These are phyloP conservation scores for Diplodia intermedia DNA, from an alignment of 2,329 filamentous ascomycete genomes.

Conservation along the genomic window DNA sequence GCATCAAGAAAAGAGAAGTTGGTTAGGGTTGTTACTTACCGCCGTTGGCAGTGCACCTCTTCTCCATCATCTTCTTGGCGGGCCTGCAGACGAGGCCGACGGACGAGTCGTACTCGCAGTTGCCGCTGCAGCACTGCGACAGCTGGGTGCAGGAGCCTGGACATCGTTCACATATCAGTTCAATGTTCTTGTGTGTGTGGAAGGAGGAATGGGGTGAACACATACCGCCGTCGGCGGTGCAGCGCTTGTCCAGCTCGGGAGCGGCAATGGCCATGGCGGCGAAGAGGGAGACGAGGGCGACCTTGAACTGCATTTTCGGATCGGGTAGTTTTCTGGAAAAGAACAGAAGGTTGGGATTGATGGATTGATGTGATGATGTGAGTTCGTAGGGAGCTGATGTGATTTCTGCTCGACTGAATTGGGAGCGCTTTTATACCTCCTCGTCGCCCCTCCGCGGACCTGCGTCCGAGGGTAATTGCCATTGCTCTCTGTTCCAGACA, in stretches of 20 bases:
- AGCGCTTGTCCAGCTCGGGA: slow-evolving; percentile 21
- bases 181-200: no score
- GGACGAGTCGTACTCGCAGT: slow-evolving; percentile 31
- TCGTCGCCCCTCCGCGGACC: neutral
- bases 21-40: neutral
- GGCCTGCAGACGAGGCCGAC: slow-evolving; percentile 27
- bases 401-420: slow-evolving; percentile 1
- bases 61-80: slow-evolving; percentile 14
- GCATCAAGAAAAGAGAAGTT: neutral
- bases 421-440: neutral
- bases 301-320: slow-evolving; percentile 26
- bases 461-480: neutral
- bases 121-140: slow-evolving; percentile 25
- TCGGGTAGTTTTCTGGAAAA: neutral
- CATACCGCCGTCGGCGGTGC: slow-evolving; percentile 25
- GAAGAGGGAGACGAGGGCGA: slow-evolving; percentile 23
- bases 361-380: neutral
- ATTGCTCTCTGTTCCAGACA: neutral
- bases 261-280: slow-evolving; percentile 17
- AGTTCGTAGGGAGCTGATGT: slow-evolving; percentile 1
- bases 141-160: slow-evolving; percentile 18
- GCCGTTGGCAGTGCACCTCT: slow-evolving; percentile 24
- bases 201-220: neutral
- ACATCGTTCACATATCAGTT: neutral
- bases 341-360: neutral